Conservation (phyloP, 352 stramenopile species). For the Phytophthora fragariae region DNA sequence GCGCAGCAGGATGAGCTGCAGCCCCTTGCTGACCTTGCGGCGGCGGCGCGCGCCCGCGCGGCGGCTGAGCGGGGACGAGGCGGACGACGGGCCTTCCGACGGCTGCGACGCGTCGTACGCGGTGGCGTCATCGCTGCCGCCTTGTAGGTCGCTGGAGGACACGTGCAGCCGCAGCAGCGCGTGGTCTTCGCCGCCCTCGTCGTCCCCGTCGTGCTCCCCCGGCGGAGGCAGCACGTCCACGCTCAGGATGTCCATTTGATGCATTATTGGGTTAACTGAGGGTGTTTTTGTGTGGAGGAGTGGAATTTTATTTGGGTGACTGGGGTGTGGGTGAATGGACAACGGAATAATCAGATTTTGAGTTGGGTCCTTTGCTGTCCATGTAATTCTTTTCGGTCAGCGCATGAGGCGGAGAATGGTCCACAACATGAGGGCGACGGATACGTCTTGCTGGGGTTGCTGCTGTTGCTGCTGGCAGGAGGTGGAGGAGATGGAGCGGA, state of each 20-base stretch:
- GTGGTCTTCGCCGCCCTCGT: slow-evolving; percentile 26
- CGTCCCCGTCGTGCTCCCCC: slow-evolving; percentile 26
- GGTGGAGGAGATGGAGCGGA: slow-evolving; percentile 3
- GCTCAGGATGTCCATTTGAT: slow-evolving; percentile 35
- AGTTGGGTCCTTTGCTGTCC: too few species aligned
- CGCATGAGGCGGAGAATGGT: slow-evolving; percentile 34
- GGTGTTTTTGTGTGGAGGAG: too few species aligned
- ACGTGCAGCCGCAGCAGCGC: slow-evolving; percentile 30
- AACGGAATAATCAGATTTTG: too few species aligned
- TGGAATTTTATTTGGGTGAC: too few species aligned
- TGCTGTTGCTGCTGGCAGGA: slow-evolving; percentile 4
- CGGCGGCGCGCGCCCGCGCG: slow-evolving; percentile 27
- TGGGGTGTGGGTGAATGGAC: too few species aligned
- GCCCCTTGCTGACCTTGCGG: slow-evolving; percentile 62
- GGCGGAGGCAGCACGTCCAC: slow-evolving; percentile 29
- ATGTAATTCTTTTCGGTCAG: too few species aligned
- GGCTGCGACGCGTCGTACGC: slow-evolving; percentile 19
- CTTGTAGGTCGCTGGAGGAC: slow-evolving; percentile 13
- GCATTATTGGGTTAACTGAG: not conserved
- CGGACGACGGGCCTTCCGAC: too few species aligned
- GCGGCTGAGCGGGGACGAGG: not conserved
- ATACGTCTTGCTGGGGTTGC: not conserved
- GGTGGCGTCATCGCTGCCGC: slow-evolving; percentile 30
- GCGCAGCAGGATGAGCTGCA: slow-evolving; percentile 62
- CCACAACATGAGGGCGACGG: slow-evolving; percentile 17